phyloP scores from a whole-genome alignment of 1,284 basidiomycete genomes.

The Rhodotorula sp. region DNA sequence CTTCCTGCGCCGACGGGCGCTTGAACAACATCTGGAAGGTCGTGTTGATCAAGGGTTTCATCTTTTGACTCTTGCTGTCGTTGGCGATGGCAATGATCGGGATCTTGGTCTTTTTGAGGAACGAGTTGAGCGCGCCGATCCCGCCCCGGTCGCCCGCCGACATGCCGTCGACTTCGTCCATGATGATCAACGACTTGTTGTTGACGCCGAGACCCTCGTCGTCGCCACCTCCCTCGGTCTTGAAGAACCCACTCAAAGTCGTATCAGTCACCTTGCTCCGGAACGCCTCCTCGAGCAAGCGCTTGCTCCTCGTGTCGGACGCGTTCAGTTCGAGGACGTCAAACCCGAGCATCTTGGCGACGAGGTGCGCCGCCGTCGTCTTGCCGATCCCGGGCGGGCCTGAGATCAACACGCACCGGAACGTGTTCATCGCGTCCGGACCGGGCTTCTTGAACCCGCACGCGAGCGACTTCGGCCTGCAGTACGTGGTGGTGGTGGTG shows the following conservation, averaged over 20 bases:
- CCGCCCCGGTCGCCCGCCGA: slow-evolving; percentile 92
- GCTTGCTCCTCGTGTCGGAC: slow-evolving; percentile 93
- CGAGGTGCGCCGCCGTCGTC: slow-evolving; percentile 92
- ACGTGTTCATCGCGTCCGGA: slow-evolving; percentile 82
- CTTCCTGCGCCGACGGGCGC: slow-evolving; percentile 70
- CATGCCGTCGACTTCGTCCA: slow-evolving; percentile 99
- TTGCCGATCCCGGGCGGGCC: slow-evolving; percentile 97
- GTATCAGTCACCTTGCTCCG: slow-evolving; percentile 67
- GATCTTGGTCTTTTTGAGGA: slow-evolving; percentile 95
- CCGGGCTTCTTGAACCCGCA: slow-evolving; percentile 89
- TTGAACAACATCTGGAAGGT: slow-evolving; percentile 66
- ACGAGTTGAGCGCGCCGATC: slow-evolving; percentile 82
- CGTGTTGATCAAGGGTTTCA: slow-evolving; percentile 78
- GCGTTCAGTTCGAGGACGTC: slow-evolving; percentile 94
- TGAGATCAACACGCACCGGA: slow-evolving; percentile 82
- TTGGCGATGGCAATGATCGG: slow-evolving; percentile 99
- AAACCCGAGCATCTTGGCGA: slow-evolving; percentile 83
- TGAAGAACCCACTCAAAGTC: slow-evolving; percentile 83
- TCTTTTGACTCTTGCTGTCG: slow-evolving; percentile 78
- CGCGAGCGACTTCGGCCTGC: slow-evolving; percentile 70
- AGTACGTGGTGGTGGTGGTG: background rate
- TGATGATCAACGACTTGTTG: slow-evolving; percentile 82
- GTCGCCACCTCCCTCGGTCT: slow-evolving; percentile 45
- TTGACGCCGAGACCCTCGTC: slow-evolving; percentile 60
- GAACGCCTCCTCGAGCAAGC: slow-evolving; percentile 68